Base-by-base conservation (phyloP, 768 basidiomycete species). In the Phlebiopsis flavidoalba region DNA sequence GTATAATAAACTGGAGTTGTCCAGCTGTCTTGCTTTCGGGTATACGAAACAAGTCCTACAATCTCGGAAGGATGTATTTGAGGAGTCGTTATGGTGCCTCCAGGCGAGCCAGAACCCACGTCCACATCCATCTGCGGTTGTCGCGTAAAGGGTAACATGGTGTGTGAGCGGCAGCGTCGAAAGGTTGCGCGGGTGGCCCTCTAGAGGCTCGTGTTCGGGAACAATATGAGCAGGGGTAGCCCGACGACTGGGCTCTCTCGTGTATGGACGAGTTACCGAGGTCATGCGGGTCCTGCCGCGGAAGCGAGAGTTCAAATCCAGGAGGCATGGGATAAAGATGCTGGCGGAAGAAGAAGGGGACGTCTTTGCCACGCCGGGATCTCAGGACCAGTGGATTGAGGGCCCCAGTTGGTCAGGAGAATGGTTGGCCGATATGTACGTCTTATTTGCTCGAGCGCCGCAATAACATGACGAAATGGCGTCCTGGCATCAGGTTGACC, bases 391-490 rank as follows among this genome's bases (percentile, higher is more conserved):
- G 59, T 31, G 70, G 70, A 49, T 71, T 69, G 37, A 87, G 74
- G n/a, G 36, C 76, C 86, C 87, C 87, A 88, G 67, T 85, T 88
- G 7, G 87, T 84, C 46, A 90, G 63, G 55, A 86, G 65, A 24
- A 77, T 77, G 48, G 87, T 68, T 3, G 86, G 77, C 1, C 75
- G 70, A 65, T 86, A 80, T 4, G 79, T 78, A 19, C 69, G 63
- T 49, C 79, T 82, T 48, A 90, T 72, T 3, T 62, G 63, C 22
- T 82, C 74, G 37, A 92, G 69, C 15, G 83, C 79, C 5, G 69
- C 66, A 21, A 80, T 64, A 58, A 87, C 78, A 60, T 81, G 77
- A 8, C 76, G 74, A 21, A 85, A 71, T 17, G 81, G 74, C 54
- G 66, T 74, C 5, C 65, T 49, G 14, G 68, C 62, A 15, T 60